phyloP scores from a whole-genome alignment of 768 basidiomycete genomes.

The Boletellus ananas region DNA sequence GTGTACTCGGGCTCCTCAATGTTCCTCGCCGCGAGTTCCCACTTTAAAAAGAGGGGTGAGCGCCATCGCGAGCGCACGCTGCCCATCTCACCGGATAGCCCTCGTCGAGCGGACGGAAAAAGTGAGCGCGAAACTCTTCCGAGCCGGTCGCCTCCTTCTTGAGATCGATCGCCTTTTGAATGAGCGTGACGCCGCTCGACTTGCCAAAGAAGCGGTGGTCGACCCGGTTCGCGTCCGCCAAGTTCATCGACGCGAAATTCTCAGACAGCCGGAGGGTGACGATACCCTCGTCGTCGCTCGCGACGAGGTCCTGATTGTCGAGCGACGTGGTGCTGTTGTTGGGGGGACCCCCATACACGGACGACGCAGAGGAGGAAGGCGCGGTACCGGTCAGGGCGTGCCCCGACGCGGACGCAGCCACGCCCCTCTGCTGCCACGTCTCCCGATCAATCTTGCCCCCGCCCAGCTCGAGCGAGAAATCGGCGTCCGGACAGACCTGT shows the following conservation, averaged over 20 bases:
- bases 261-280: slow-evolving; percentile 22
- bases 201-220: slow-evolving; percentile 35
- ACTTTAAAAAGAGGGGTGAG: slow-evolving; percentile 12
- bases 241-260: slow-evolving; percentile 19
- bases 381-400: no score
- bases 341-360: no score
- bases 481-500: slow-evolving; percentile 60
- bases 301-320: slow-evolving; percentile 13
- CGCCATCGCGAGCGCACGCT: no score
- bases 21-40: slow-evolving; percentile 24
- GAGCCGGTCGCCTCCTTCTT: slow-evolving; percentile 54
- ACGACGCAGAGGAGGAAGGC: no score
- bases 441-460: slow-evolving; percentile 38
- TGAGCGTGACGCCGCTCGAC: slow-evolving; percentile 40
- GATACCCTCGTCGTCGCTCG: slow-evolving; percentile 30
- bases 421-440: slow-evolving; percentile 27
- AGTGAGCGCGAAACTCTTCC: slow-evolving; percentile 14
- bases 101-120: background rate
- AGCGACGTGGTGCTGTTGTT: no score
- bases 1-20: slow-evolving; percentile 29
- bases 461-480: slow-evolving; percentile 57
- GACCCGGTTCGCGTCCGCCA: slow-evolving; percentile 4
- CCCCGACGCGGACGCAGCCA: slow-evolving; percentile 2
- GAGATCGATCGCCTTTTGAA: slow-evolving; percentile 50
- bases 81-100: slow-evolving; percentile 25